These are phyloP conservation scores for Melanomma pulvis-pyrius DNA, from an alignment of 495 filamentous ascomycete species.

Conservation along the genomic window DNA sequence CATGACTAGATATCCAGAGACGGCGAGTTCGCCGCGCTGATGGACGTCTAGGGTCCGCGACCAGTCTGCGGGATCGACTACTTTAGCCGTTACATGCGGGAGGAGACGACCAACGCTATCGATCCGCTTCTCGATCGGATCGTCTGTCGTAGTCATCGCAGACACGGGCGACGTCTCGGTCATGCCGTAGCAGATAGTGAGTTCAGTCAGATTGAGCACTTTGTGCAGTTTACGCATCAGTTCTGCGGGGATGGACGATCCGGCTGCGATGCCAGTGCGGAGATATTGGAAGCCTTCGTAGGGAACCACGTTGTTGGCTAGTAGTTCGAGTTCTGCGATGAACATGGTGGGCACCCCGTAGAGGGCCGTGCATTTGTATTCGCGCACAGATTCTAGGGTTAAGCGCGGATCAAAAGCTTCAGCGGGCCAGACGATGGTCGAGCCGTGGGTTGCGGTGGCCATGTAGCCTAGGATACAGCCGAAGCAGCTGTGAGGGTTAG, in stretches of 20 bases:
- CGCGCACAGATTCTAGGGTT: constrained; percentile 69
- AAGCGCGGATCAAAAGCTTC: constrained; percentile 85
- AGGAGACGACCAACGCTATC: constrained; percentile 74
- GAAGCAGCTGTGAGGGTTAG: constrained; percentile 61
- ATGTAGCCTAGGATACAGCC: constrained; percentile 89
- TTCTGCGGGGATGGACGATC: constrained; percentile 77
- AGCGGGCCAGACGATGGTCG: constrained; percentile 79
- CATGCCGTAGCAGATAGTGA: constrained; percentile 99
- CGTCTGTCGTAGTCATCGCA: constrained; percentile 83
- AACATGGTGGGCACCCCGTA: constrained; percentile 99
- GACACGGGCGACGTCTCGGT: constrained; percentile 94
- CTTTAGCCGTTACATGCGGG: constrained; percentile 83
- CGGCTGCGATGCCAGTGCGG: constrained; percentile 90
- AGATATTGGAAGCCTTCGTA: constrained; percentile 67
- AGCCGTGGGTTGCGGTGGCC: constrained; percentile 85
- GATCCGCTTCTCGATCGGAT: constrained; percentile 78
- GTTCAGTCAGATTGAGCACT: constrained; percentile 74
- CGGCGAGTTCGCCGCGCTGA: constrained; percentile 77
- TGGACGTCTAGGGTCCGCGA: constrained; percentile 62
- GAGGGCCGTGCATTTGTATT: constrained; percentile 77
- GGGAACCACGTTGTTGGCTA: constrained; percentile 48
- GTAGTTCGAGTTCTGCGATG: constrained; percentile 75
- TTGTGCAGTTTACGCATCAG: constrained; percentile 81
- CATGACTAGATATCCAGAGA: constrained; percentile 87
- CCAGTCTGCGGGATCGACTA: constrained; percentile 68